Percentiles rank a stretch among this genome's conserved stretches.
Conservation (phyloP, 805 yeast genomes). For the Nakazawaea holstii region DNA sequence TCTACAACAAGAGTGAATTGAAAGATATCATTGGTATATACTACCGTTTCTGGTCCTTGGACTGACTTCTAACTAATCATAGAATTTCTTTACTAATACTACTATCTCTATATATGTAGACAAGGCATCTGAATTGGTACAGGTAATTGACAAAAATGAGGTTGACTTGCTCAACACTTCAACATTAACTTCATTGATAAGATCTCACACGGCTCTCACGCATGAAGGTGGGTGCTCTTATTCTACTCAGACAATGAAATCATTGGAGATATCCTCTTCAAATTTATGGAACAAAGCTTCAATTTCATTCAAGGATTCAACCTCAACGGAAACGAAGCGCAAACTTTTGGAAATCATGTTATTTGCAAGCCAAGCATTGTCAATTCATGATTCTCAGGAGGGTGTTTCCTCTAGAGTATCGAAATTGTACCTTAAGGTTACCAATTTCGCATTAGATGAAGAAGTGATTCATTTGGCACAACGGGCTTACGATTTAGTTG, state of each 20-base stretch:
- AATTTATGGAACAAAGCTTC: constrained; percentile 32
- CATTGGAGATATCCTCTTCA: constrained; percentile 19
- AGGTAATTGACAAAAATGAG: not conserved
- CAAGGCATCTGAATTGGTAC: not conserved
- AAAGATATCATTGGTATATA: constrained; percentile 2
- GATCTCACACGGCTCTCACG: not conserved
- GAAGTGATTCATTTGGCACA: constrained; percentile 14
- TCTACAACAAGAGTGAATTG: not conserved
- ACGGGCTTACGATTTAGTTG: constrained; percentile 19
- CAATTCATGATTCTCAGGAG: constrained; percentile 24
- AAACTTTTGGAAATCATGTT: constrained; percentile 18
- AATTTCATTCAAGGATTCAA: constrained; percentile 20
- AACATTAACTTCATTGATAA: not conserved
- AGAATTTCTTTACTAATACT: not conserved
- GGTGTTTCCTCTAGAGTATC: constrained; percentile 23
- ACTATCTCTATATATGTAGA: not conserved
- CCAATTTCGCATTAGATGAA: constrained; percentile 25
- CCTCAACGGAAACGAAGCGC: constrained; percentile 4
- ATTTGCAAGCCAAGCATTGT: constrained; percentile 26
- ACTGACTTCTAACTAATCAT: not conserved
- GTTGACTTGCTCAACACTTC: not conserved
- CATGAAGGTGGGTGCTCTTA: not conserved
- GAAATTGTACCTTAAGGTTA: constrained; percentile 24
- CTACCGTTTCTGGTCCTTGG: not conserved
- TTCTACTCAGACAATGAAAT: not conserved